Conservation (phyloP, 1,139 yeast species). For the Candida pseudocylindracea region DNA sequence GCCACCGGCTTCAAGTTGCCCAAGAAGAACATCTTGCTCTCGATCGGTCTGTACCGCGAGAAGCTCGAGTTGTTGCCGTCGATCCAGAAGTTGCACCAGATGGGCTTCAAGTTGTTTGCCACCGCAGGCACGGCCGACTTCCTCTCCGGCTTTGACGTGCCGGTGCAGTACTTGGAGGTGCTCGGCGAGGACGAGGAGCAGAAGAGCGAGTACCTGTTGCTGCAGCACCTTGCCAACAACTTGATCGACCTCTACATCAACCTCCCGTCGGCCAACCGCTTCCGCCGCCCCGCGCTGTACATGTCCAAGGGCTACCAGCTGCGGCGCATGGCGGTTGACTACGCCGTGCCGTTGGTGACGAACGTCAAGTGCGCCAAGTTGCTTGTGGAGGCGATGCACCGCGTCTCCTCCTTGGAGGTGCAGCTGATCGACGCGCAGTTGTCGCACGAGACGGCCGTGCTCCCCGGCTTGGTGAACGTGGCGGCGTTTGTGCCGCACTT, state of each 20-base stretch:
- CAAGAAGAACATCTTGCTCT: conserved; percentile 79
- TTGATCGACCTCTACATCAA: conserved; percentile 91
- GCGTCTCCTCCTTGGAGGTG: conserved; percentile 47
- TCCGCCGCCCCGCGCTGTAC: conserved; percentile 97
- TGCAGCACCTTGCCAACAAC: conserved; percentile 92
- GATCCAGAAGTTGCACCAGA: conserved; percentile 54
- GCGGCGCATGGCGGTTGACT: conserved; percentile 99
- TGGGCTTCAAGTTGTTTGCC: conserved; percentile 84
- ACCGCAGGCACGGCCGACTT: conserved; percentile 99
- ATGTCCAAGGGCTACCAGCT: conserved; percentile 95
- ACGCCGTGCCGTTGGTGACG: conserved; percentile 91
- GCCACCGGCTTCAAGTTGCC: conserved; percentile 94
- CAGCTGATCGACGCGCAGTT: conserved; percentile 75
- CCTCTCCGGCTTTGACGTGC: conserved; percentile 81
- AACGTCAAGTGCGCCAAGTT: conserved; percentile 95
- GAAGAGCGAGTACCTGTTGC: conserved; percentile 83
- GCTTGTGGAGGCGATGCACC: conserved; percentile 77
- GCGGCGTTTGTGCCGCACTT: conserved; percentile 47
- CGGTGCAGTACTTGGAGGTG: conserved; percentile 88
- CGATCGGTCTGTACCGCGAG: conserved; percentile 96
- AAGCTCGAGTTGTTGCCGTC: conserved; percentile 84
- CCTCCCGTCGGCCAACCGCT: conserved; percentile 89
- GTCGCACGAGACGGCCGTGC: conserved; percentile 57
- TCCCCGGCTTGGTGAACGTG: conserved; percentile 78
- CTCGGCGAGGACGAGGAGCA: conserved; percentile 54